Conservation (phyloP, 805 yeast species). For the Lipomyces sp. region DNA sequence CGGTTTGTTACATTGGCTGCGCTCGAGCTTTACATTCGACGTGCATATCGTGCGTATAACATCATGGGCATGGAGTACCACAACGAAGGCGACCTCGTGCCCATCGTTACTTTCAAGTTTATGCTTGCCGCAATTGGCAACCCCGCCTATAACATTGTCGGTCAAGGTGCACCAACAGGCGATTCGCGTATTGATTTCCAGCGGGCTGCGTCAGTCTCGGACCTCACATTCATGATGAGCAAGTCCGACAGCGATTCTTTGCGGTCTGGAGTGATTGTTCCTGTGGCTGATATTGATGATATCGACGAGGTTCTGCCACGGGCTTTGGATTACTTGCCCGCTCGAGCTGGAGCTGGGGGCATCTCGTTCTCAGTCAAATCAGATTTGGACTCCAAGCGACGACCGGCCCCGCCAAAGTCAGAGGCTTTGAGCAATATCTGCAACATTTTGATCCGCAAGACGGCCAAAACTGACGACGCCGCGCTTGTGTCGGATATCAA, state of each 20-base stretch:
- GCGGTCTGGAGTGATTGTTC: slow-evolving; percentile 83
- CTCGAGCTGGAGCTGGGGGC: slow-evolving; percentile 45
- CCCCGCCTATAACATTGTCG: slow-evolving; percentile 71
- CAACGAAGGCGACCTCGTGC: slow-evolving; percentile 53
- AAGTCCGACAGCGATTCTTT: slow-evolving; percentile 63
- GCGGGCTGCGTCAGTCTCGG: slow-evolving; percentile 92
- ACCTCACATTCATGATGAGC: slow-evolving; percentile 82
- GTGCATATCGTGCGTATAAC: slow-evolving; percentile 96
- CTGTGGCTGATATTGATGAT: slow-evolving; percentile 84
- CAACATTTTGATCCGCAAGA: slow-evolving; percentile 73
- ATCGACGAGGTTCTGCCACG: slow-evolving; percentile 79
- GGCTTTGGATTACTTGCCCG: slow-evolving; percentile 74
- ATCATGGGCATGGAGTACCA: slow-evolving; percentile 75
- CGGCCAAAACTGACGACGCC: slow-evolving; percentile 72
- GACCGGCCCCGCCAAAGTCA: slow-evolving; percentile 22
- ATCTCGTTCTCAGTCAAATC: slow-evolving; percentile 55
- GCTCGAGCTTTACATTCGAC: slow-evolving; percentile 92
- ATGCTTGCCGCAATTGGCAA: slow-evolving; percentile 74
- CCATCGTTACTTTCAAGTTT: slow-evolving; percentile 86
- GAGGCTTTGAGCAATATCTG: slow-evolving; percentile 72
- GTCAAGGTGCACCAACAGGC: slow-evolving; percentile 27
- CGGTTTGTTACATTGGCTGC: slow-evolving; percentile 94
- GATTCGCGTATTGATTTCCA: slow-evolving; percentile 48
- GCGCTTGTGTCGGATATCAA: slow-evolving; percentile 66
- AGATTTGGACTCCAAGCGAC: slow-evolving; percentile 41